These are phyloP conservation scores for Mortierella sp. DNA, from an alignment of 371 early-diverging fungal species.

Conservation along the genomic window DNA sequence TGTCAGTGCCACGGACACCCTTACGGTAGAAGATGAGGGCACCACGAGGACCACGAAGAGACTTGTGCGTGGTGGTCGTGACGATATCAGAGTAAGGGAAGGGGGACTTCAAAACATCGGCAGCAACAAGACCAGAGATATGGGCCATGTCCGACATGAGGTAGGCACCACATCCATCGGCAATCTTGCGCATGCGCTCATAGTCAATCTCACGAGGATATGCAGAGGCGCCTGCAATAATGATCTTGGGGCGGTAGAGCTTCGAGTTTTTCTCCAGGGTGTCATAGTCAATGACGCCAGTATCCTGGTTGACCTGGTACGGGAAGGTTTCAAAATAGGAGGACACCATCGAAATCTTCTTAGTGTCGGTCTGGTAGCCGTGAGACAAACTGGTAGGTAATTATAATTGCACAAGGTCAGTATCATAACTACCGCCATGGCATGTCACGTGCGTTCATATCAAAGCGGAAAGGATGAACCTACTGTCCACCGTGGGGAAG, in stretches of 20 bases:
- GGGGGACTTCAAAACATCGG: constrained; percentile 88
- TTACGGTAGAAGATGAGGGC: constrained; percentile 99
- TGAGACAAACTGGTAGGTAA: constrained; percentile 87
- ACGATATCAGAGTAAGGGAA: constrained; percentile 98
- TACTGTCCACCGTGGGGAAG: constrained; percentile 99
- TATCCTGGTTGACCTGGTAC: constrained; percentile 92
- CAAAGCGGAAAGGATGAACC: constrained; percentile 53
- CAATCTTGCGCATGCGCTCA: constrained; percentile 90
- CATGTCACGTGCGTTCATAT: too few relatives aligned
- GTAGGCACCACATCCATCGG: constrained; percentile 88
- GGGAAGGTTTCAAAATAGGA: constrained; percentile 98
- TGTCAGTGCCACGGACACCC: constrained; percentile 83
- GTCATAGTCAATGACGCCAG: constrained; percentile 97
- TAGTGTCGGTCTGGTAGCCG: constrained; percentile 98
- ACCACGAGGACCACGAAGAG: constrained; percentile 98
- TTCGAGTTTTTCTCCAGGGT: constrained; percentile 86
- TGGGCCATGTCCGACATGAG: constrained; percentile 99
- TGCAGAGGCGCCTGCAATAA: constrained; percentile 98
- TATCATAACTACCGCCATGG: too few relatives aligned
- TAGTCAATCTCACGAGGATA: constrained; percentile 98
- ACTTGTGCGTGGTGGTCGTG: constrained; percentile 99
- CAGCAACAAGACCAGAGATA: constrained; percentile 93
- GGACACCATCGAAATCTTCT: constrained; percentile 98
- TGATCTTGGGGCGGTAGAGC: constrained; percentile 96
- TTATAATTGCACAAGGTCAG: not conserved